phyloP scores from a whole-genome alignment of 1,284 basidiomycete species.

The Amylostereum areolatum region DNA sequence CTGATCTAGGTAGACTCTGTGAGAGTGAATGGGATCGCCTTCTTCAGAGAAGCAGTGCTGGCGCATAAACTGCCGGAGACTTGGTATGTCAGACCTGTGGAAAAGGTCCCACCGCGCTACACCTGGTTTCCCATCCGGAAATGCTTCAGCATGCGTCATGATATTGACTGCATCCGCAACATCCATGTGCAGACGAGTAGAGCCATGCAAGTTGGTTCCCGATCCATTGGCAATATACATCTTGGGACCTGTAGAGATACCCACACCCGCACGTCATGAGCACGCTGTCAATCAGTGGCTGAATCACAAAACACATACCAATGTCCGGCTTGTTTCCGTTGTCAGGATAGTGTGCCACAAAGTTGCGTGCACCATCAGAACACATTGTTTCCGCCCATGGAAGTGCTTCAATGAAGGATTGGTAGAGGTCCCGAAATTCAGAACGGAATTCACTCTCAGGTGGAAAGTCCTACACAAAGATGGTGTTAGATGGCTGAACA shows the following conservation, averaged over 20 bases:
- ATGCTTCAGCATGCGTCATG: slow-evolving; percentile 71
- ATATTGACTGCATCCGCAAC: slow-evolving; percentile 94
- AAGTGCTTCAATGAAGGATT: too few species aligned
- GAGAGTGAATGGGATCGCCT: slow-evolving; percentile 87
- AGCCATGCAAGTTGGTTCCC: slow-evolving; percentile 55
- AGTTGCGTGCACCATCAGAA: too few species aligned
- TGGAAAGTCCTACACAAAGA: too few species aligned
- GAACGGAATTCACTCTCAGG: too few species aligned
- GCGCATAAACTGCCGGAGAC: slow-evolving; percentile 70
- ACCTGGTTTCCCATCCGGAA: slow-evolving; percentile 63
- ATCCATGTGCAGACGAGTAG: slow-evolving; percentile 92
- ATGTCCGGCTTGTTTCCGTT: too few species aligned
- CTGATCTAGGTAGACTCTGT: slow-evolving; percentile 81
- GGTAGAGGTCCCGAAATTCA: too few species aligned
- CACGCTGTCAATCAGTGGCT: too few species aligned
- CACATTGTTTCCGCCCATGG: too few species aligned
- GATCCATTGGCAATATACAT: slow-evolving; percentile 80
- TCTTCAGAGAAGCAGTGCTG: slow-evolving; percentile 38
- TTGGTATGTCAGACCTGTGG: slow-evolving; percentile 73
- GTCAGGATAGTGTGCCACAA: too few species aligned
- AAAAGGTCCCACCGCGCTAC: slow-evolving; percentile 93
- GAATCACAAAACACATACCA: too few species aligned
- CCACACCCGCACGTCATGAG: too few species aligned
- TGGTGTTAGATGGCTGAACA: too few species aligned
- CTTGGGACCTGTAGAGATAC: slow-evolving; percentile 67